Evolutionary conservation across 2,329 filamentous ascomycete species (phyloP), one percentile per base, ranked within the genome.

Genomic region (Xylariaceae sp.): DNA sequence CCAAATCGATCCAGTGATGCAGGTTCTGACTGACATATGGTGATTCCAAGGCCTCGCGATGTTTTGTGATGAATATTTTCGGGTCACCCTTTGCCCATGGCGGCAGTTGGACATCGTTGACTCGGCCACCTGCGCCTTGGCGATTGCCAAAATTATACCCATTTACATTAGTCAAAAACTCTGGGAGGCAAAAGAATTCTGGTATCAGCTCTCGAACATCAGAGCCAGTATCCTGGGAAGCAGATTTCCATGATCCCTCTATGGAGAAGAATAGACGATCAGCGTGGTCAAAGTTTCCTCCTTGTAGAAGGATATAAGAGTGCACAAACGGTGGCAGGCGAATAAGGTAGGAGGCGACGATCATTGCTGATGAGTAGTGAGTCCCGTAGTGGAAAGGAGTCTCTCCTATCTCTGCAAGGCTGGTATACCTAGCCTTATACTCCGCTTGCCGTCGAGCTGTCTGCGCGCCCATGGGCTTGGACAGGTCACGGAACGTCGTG

Each of bases 321-420:
- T 97, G 90, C 29, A 96, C 92, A 68, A 97, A 99, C 0, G 94
- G 94, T 49, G 96, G 92, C 12, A 99, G 78, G 19, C 94, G 87
- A 65, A 99, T 96, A 41, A 99, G 80, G 66, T 96, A 99, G 0
- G 91, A 96, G 9, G 91, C 91, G 5, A 99, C 94, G 56, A 96
- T 96, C 94, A 97, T 99, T 6, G 94, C 94, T 2, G 94, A 97
- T 1, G 94, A 97, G 70, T 99, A 99, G 69, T 99, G 95, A 0
- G 95, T 99, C 19, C 94, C 94, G 63, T 97, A 99, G 68, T 99
- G 94, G 69, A 96, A 99, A 0, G 94, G 88, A 0, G 88, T 86
- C 45, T 96, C 91, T 6, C 87, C 89, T 78, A 99, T 95, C 68
- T 97, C 94, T 0, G 86, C 86, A 68, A 99, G 86, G 12, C 89